Evolutionary conservation across 345 rosid species (phyloP), one percentile per base, ranked within the genome.

Genomic region (Linum trigynum): DNA sequence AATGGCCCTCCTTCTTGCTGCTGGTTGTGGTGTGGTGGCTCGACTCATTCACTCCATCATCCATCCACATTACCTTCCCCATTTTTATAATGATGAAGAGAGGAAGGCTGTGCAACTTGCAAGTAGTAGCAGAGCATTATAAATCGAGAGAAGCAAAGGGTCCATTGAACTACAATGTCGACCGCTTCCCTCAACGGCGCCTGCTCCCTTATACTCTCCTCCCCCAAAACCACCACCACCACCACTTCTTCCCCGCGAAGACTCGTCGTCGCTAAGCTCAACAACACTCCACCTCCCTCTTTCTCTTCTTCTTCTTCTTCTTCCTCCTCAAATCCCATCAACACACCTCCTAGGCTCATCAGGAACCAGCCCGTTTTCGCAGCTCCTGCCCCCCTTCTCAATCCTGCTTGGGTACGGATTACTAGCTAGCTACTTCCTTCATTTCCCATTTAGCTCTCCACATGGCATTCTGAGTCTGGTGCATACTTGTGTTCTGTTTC

Each of bases 291-390:
- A 45, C 7, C 11, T 48, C 53, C 53, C 53, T 48, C 53, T 48
- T 48, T 48, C 53, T 66, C 81, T 65, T 69, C 77, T 43, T 35
- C 79, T 57, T 66, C 81, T 65, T 69, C 77, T 43, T 35, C 79
- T 57, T 6, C 67, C 59, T 64, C 66, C 55, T 61, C 82, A 55
- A n/a, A 60, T 64, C 50, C 80, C 38, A 74, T 5, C 50, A 43
- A 43, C 50, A 11, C 50, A 5, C 3, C 14, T 72, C 96, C 96
- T 17, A 73, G 81, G 11, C 90, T 90, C 72, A 85, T 87, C 75
- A 77, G 90, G 11, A 80, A 84, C 83, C 77, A 86, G 69, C 95
- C 97, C 5, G 87, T 90, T 63, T 81, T 90, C 39, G 83, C 95
- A 38, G 84, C 95, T 63, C 85, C 91, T 55, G 71, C 86, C 65